Conservation (phyloP, 805 yeast species). For the Yarrowia deformans region DNA sequence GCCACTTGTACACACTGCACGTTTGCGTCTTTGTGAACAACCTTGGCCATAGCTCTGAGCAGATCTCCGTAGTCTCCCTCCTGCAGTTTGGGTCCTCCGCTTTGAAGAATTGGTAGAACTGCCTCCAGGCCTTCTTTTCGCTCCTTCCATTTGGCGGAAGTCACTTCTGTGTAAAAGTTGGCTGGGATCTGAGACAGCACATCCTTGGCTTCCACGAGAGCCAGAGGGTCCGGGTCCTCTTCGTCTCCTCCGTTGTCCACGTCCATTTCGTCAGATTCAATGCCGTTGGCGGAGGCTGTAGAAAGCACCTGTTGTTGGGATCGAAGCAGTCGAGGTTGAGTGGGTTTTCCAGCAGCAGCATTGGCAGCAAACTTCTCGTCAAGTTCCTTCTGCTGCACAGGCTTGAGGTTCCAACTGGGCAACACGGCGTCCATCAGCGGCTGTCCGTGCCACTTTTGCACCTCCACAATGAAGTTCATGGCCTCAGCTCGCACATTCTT, state of each 20-base stretch:
- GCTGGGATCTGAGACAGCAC: slow-evolving; percentile 71
- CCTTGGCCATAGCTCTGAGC: slow-evolving; percentile 68
- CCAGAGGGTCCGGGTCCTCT: slow-evolving; percentile 69
- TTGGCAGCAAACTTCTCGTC: slow-evolving; percentile 68
- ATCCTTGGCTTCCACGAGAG: slow-evolving; percentile 71
- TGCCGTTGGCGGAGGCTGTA: slow-evolving; percentile 44
- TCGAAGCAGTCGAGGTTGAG: slow-evolving; percentile 63
- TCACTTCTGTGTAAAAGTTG: slow-evolving; percentile 62
- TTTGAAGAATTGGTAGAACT: slow-evolving; percentile 51
- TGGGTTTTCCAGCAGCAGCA: slow-evolving; percentile 47
- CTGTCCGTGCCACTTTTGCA: slow-evolving; percentile 77
- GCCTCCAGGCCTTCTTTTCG: slow-evolving; percentile 85
- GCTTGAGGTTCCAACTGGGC: slow-evolving; percentile 68
- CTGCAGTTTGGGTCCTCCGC: slow-evolving; percentile 58
- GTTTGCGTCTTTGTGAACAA: slow-evolving; percentile 82
- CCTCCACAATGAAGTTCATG: slow-evolving; percentile 67
- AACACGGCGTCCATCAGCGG: slow-evolving; percentile 65
- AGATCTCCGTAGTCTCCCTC: slow-evolving; percentile 71
- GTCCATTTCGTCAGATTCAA: slow-evolving; percentile 41
- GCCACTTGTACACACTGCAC: slow-evolving; percentile 84
- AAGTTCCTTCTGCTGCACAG: slow-evolving; percentile 89
- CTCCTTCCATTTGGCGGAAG: slow-evolving; percentile 86
- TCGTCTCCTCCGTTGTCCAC: slow-evolving; percentile 44
- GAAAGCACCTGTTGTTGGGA: slow-evolving; percentile 59
- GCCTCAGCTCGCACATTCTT: slow-evolving; percentile 84